phyloP scores from a whole-genome alignment of 306 rosid genomes.

The Adenanthera pavonina region DNA sequence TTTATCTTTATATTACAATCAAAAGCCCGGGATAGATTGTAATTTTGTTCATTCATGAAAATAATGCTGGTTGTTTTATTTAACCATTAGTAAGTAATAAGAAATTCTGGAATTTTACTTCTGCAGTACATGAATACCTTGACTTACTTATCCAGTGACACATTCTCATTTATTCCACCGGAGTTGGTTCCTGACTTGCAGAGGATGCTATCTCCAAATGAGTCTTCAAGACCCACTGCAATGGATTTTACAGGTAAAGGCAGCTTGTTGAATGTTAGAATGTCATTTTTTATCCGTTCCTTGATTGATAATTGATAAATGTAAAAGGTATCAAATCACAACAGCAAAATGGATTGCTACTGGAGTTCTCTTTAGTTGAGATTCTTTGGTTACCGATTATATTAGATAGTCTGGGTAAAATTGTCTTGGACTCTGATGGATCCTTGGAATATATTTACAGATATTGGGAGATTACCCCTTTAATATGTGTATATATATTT shows the following conservation, averaged over 20 bases:
- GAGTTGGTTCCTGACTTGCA: slow-evolving; percentile 92
- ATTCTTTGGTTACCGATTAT: neutral
- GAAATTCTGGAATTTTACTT: slow-evolving; percentile 43
- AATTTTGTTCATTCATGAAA: slow-evolving; percentile 1
- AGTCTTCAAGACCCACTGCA: slow-evolving; percentile 83
- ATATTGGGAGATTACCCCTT: neutral
- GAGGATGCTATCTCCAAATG: slow-evolving; percentile 91
- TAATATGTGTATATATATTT: no score
- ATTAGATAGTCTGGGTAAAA: neutral
- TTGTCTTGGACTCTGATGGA: neutral
- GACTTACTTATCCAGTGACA: slow-evolving; percentile 89
- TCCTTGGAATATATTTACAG: neutral
- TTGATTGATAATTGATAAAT: slow-evolving; percentile 24
- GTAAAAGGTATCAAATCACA: neutral
- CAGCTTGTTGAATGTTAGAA: slow-evolving; percentile 16
- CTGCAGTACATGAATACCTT: slow-evolving; percentile 92
- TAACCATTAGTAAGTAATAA: slow-evolving; percentile 36
- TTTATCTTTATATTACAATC: slow-evolving; percentile 5
- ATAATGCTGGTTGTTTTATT: slow-evolving; percentile 20
- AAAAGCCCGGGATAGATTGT: neutral
- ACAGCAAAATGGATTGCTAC: neutral
- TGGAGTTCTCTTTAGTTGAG: slow-evolving; percentile 11
- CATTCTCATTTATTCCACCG: slow-evolving; percentile 82
- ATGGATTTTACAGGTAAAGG: slow-evolving; percentile 85
- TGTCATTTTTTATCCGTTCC: slow-evolving; percentile 22